Percentiles rank a stretch among this genome's conserved stretches.
Evolutionary conservation across 2,329 filamentous ascomycete genomes (phyloP).

Genomic region (Curvularia verruculosa): DNA sequence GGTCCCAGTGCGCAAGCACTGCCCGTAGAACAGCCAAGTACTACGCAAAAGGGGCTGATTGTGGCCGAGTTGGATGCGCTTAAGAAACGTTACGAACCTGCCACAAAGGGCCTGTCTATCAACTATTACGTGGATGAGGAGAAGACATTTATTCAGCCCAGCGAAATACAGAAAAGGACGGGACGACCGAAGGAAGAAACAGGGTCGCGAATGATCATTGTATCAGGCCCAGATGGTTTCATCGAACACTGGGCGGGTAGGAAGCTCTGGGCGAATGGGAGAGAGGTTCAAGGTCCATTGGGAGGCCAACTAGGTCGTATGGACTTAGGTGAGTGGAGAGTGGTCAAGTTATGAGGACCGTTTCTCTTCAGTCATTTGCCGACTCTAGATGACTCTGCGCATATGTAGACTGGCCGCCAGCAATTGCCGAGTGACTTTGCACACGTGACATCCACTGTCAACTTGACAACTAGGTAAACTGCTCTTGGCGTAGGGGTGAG

Average conservation of each 20-base stretch:
- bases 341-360: constrained; percentile 61
- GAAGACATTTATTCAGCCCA: constrained; percentile 63
- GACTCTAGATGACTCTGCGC: neutral
- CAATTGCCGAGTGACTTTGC: neutral
- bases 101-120: constrained; percentile 53
- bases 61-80: constrained; percentile 17
- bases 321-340: constrained; percentile 62
- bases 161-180: constrained; percentile 43
- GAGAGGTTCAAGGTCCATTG: constrained; percentile 75
- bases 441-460: neutral
- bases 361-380: neutral
- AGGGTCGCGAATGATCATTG: constrained; percentile 72
- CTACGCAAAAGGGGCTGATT: constrained; percentile 46
- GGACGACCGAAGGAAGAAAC: constrained; percentile 30
- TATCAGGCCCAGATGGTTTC: constrained; percentile 93
- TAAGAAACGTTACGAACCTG: constrained; percentile 17
- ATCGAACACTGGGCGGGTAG: constrained; percentile 78
- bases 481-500: neutral
- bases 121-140: constrained; percentile 86
- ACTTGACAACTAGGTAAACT: neutral
- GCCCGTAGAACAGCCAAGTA: constrained; percentile 7
- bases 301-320: constrained; percentile 70
- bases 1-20: constrained; percentile 19
- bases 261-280: constrained; percentile 75
- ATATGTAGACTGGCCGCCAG: neutral